Evolutionary conservation across 257 asterid genomes (phyloP), one percentile per base, ranked within the genome.

Genomic region (Plantago major): DNA sequence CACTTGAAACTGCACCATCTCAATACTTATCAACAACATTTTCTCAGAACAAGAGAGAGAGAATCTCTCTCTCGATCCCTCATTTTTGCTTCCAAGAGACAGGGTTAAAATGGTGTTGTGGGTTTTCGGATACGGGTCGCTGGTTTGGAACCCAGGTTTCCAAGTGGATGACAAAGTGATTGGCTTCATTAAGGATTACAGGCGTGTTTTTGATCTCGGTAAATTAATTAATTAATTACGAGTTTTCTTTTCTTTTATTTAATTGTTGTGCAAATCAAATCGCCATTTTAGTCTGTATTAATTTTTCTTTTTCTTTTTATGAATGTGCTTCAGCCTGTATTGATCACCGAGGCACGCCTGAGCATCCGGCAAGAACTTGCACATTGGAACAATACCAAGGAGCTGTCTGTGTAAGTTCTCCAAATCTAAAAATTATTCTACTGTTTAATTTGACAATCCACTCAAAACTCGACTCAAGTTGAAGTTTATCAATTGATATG

Each of bases 311-410:
- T n/a, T n/a, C n/a, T n/a, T n/a, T 7, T 52, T 6, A 7, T 52
- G 10, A 11, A 6, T 46, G 19, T 55, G 2, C 66, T 64, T 53
- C 83, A 91, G 98, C 97, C 11, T 92, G 98, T 87, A 84, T 88
- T 68, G 98, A 92, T 71, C 98, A 92, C 51, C 78, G 95, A 75
- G 98, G 98, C 11, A 92, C 98, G 15, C 97, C 95, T 17, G 89
- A 92, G 74, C 84, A 75, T 64, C 98, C 98, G 46, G 97, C 98
- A n/a, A 79, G 98, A 82, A 92, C 97, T 67, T 88, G 97, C 86
- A 88, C 98, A 58, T 77, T 92, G 86, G 97, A 92, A 80, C 72
- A 81, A 73, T 13, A 40, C 1, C 67, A 81, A 51, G 97, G 90
- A 66, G 68, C 87, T 40, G 49, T 88, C 46, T 88, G 97, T 67